Evolutionary conservation across 2,329 filamentous ascomycete species (phyloP).

Genomic region (Sphaerulina populicola): DNA sequence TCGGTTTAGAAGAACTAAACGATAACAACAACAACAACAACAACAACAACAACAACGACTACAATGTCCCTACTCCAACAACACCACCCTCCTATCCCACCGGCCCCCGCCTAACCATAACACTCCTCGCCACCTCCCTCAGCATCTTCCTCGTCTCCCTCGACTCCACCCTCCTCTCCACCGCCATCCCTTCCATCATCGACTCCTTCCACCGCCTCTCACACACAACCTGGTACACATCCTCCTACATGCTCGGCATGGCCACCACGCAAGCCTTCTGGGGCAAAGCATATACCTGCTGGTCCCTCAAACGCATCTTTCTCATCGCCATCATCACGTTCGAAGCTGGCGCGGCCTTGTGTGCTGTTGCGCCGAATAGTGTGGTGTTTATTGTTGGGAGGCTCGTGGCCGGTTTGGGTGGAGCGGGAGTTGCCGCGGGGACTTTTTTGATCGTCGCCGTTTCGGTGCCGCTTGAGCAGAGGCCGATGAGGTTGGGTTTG

Average conservation of each 20-base stretch:
- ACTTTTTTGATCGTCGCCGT: slow-evolving; percentile 15
- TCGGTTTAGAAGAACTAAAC: no score
- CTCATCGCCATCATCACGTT: slow-evolving; percentile 36
- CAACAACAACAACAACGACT: no score
- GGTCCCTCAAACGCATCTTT: slow-evolving; percentile 32
- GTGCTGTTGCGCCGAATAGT: slow-evolving; percentile 38
- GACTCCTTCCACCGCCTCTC: slow-evolving; percentile 38
- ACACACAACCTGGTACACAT: slow-evolving; percentile 32
- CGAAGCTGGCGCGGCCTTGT: slow-evolving; percentile 43
- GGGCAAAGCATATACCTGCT: slow-evolving; percentile 2
- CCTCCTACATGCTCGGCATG: slow-evolving; percentile 40
- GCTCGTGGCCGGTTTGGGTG: slow-evolving; percentile 45
- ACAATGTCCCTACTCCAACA: no score
- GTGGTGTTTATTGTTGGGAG: slow-evolving; percentile 37
- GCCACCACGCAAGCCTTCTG: slow-evolving; percentile 13
- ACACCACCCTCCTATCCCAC: no score
- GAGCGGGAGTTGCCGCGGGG: slow-evolving; percentile 43
- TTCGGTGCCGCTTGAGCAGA: background rate
- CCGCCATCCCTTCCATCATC: slow-evolving; percentile 38
- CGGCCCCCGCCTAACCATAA: no score
- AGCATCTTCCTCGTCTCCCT: slow-evolving; percentile 8
- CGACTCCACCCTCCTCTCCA: slow-evolving; percentile 32
- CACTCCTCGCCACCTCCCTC: background rate
- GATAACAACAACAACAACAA: no score
- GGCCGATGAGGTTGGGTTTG: background rate